A percentile compares a stretch with the other conserved stretches of the same genome.
phyloP scores from a whole-genome alignment of 192 early-diverging fungal species.

The Diversispora eburnea region DNA sequence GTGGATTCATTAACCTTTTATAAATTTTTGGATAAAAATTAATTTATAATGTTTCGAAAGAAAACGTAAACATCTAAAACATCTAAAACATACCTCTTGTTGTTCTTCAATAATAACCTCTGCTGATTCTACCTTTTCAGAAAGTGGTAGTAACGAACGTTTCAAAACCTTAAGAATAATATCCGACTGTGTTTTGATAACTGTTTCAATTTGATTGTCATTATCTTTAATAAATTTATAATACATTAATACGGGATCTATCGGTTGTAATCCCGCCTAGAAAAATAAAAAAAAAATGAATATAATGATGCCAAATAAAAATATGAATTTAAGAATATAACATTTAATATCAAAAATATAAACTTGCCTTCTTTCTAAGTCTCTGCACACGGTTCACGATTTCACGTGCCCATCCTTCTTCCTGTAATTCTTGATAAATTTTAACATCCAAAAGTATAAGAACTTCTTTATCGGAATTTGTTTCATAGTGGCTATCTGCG shows the following conservation, averaged over 20 bases:
- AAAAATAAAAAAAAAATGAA: neutral
- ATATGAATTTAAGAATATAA: neutral
- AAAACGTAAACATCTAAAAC: neutral
- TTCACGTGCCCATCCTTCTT: conserved; percentile 92
- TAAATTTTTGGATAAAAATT: conserved; percentile 19
- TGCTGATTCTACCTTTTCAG: conserved; percentile 33
- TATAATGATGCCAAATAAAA: neutral
- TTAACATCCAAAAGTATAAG: conserved; percentile 85
- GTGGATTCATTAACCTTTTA: conserved; percentile 62
- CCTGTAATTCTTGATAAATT: conserved; percentile 74
- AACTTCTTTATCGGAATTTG: conserved; percentile 75
- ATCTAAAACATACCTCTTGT: conserved; percentile 57
- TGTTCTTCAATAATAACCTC: conserved; percentile 79
- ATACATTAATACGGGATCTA: conserved; percentile 85
- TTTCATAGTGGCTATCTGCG: conserved; percentile 63
- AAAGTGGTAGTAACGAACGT: conserved; percentile 51
- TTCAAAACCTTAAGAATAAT: conserved; percentile 73
- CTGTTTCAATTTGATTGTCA: conserved; percentile 61
- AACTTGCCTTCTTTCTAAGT: conserved; percentile 81
- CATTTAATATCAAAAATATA: neutral
- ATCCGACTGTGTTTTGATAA: conserved; percentile 68
- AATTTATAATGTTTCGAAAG: neutral
- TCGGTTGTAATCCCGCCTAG: conserved; percentile 72
- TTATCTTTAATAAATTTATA: conserved; percentile 72
- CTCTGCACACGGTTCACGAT: conserved; percentile 96